Evolutionary conservation across 352 stramenopile species (phyloP).

Genomic region (Globisporangium iwayamae): DNA sequence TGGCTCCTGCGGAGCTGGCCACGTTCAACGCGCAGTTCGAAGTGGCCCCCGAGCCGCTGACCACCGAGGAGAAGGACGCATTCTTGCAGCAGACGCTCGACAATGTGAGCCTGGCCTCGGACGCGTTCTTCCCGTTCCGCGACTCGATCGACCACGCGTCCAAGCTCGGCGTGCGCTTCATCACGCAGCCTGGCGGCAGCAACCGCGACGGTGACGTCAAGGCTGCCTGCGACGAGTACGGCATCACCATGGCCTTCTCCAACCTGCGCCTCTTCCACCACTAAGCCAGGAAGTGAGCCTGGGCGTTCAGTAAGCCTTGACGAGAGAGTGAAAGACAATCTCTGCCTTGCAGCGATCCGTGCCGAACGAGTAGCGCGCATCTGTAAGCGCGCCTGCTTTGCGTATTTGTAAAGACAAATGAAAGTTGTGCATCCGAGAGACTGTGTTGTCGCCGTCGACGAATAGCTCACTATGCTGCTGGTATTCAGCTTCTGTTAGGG

Average conservation of each 20-base stretch:
- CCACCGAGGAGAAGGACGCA: conserved; percentile 91
- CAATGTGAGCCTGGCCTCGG: conserved; percentile 94
- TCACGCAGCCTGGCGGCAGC: conserved; percentile 94
- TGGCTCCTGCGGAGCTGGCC: conserved; percentile 92
- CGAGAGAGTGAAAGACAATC: too few relatives aligned
- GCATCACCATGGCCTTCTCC: conserved; percentile 99
- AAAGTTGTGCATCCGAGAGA: too few relatives aligned
- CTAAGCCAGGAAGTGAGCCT: conserved; percentile 52
- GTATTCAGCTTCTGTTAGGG: too few relatives aligned
- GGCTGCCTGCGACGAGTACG: conserved; percentile 95
- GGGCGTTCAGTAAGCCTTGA: too few relatives aligned
- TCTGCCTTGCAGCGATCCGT: neutral
- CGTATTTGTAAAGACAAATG: neutral
- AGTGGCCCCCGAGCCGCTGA: conserved; percentile 91
- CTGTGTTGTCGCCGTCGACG: too few relatives aligned
- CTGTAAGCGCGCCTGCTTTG: neutral
- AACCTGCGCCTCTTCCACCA: conserved; percentile 99
- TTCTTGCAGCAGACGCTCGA: conserved; percentile 90
- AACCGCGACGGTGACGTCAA: conserved; percentile 90
- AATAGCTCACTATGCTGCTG: too few relatives aligned
- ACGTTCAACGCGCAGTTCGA: conserved; percentile 97
- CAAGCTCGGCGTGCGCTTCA: conserved; percentile 95
- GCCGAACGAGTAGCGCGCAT: neutral
- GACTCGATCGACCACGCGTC: conserved; percentile 97
- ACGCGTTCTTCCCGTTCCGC: conserved; percentile 99